These are phyloP conservation scores for Lizanozyma gosingica DNA, from an alignment of 1,139 yeast species.

Conservation along the genomic window DNA sequence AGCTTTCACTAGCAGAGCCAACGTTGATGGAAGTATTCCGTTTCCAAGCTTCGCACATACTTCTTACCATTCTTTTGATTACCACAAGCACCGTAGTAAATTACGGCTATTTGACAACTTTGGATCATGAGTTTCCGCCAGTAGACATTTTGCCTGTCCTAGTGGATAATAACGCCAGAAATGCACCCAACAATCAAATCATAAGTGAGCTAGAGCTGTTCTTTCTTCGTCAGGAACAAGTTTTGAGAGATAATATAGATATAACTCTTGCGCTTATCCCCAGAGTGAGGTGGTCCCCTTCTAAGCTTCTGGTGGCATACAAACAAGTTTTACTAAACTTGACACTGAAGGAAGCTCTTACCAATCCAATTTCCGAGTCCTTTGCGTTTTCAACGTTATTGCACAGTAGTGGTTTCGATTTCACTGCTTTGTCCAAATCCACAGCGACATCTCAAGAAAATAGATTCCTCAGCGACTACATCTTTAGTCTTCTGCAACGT, in stretches of 20 bases:
- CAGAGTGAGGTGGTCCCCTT: neutral
- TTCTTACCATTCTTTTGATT: conserved; percentile 1
- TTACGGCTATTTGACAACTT: conserved; percentile 4
- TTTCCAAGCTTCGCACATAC: neutral
- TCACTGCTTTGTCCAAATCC: too few species aligned
- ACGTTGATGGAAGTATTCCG: neutral
- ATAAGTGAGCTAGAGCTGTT: neutral
- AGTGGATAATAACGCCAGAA: neutral
- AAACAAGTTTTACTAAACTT: neutral
- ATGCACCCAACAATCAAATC: neutral
- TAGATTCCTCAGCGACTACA: neutral
- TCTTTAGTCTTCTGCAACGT: neutral
- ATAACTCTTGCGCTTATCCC: neutral
- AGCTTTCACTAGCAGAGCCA: too few species aligned
- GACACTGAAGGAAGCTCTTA: too few species aligned
- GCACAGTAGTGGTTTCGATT: too few species aligned
- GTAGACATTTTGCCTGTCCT: conserved; percentile 10
- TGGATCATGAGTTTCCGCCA: conserved; percentile 8
- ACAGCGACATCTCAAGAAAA: too few species aligned
- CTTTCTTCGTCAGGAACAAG: neutral
- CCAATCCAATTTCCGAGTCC: too few species aligned
- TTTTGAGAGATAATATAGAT: neutral
- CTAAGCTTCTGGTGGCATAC: neutral
- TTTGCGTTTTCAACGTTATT: too few species aligned
- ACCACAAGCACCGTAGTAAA: conserved; percentile 3